A percentile compares a stretch with the other conserved stretches of the same genome.
Evolutionary conservation across 345 rosid genomes (phyloP).

Genomic region (Gossypium arboreum): DNA sequence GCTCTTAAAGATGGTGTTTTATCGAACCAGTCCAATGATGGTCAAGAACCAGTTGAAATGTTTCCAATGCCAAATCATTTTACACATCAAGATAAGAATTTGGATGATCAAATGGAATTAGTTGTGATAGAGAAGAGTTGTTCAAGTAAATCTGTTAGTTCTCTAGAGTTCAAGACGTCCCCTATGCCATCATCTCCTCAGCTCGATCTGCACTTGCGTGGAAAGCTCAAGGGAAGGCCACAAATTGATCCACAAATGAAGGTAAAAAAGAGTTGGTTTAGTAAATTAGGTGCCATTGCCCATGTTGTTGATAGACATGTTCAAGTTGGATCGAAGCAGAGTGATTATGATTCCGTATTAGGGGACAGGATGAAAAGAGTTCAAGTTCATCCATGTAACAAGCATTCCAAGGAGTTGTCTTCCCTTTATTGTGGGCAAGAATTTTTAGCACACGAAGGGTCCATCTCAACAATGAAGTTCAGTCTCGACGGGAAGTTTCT

Average conservation of each 20-base stretch:
- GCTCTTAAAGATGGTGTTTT: constrained; percentile 26
- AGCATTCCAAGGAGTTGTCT: constrained; percentile 8
- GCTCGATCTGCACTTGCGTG: constrained; percentile 8
- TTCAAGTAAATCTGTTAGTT: constrained; percentile 39
- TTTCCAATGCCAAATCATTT: constrained; percentile 16
- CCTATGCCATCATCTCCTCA: constrained; percentile 30
- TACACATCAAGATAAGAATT: constrained; percentile 27
- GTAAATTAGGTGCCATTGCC: constrained; percentile 31
- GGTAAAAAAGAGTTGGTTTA: constrained; percentile 37
- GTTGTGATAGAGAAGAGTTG: constrained; percentile 29
- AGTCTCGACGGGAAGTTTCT: constrained; percentile 23
- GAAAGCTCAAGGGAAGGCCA: neutral
- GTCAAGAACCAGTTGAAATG: constrained; percentile 27
- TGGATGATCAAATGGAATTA: constrained; percentile 37
- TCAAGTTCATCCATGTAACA: constrained; percentile 1
- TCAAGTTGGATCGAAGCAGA: constrained; percentile 17
- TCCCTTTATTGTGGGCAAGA: constrained; percentile 11
- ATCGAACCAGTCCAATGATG: constrained; percentile 28
- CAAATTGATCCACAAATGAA: constrained; percentile 25
- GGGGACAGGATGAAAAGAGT: constrained; percentile 3
- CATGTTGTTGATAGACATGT: constrained; percentile 23
- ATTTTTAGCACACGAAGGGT: constrained; percentile 6
- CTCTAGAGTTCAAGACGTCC: constrained; percentile 43
- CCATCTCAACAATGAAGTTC: constrained; percentile 7
- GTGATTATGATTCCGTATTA: neutral